Evolutionary conservation across 495 filamentous ascomycete genomes (phyloP), one percentile per base, ranked within the genome.

Genomic region (Neurospora sp.): DNA sequence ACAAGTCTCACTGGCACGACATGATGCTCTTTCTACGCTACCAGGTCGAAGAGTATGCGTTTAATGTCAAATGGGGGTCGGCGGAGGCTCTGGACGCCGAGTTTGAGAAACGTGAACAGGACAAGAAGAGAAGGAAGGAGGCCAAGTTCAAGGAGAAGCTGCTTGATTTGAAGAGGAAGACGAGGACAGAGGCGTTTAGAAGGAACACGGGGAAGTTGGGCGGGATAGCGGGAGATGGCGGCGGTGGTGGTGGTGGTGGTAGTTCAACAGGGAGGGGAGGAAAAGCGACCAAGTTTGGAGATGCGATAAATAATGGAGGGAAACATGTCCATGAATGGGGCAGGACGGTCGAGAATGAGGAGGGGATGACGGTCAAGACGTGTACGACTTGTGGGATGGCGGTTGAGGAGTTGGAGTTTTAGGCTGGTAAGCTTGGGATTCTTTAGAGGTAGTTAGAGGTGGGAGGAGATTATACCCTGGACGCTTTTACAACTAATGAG

Each of bases 11-110:
- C 41, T 99, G 93, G 93, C 94, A 97, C 77, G 93, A 96, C 83
- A 98, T 99, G 96, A 96, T 96, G 92, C 88, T 99, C 1, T 99
- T 92, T 78, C 85, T 99, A 10, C 91, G 96, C 1, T 98, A 90
- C 73, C 96, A 99, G 78, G 91, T 99, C 2, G 96, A 99, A 76
- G 92, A 92, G 68, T 97, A 97, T 77, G 96, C 93, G 1, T 91
- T 97, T 76, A 89, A 86, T 0, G 79, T 85, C 10, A 93, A 92
- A 78, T 98, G 96, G 96, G 96, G 95, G 0, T 92, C 90, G 0
- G 78, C 90, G 0, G 94, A 96, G 75, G 91, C 89, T 37, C 82
- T 99, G 39, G 96, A 99, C 79, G 92, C 88, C 31, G 96, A 99
- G 81, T 98, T 96, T 78, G 92, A 92, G 80, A 88, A 86, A 74